phyloP scores from a whole-genome alignment of 2,329 filamentous ascomycete species.

The Xylaria sp. region DNA sequence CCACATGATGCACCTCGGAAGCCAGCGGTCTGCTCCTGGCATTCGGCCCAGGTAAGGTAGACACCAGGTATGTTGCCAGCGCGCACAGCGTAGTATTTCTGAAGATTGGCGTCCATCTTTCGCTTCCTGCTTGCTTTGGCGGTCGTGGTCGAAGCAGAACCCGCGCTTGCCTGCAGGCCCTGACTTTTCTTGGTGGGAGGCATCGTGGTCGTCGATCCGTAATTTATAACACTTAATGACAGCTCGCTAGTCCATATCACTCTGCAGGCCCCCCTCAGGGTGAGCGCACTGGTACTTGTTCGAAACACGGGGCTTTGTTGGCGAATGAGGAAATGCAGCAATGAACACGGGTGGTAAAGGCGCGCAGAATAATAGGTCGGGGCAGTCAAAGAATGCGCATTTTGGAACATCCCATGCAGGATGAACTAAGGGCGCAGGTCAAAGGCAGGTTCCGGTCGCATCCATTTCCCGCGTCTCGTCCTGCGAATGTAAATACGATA shows the following conservation, averaged over 20 bases:
- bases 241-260: slow-evolving; percentile 45
- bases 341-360: slow-evolving; percentile 35
- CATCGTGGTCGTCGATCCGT: slow-evolving; percentile 41
- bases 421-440: slow-evolving; percentile 37
- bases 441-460: slow-evolving; percentile 47
- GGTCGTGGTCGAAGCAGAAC: slow-evolving; percentile 19
- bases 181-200: slow-evolving; percentile 41
- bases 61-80: slow-evolving; percentile 68
- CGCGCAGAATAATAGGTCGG: slow-evolving; percentile 37
- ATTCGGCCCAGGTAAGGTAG: slow-evolving; percentile 71
- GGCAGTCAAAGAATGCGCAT: slow-evolving; percentile 48
- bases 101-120: slow-evolving; percentile 57
- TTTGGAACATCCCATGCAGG: slow-evolving; percentile 35
- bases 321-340: slow-evolving; percentile 21
- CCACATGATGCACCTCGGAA: slow-evolving; percentile 75
- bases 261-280: slow-evolving; percentile 32
- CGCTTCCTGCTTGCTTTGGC: slow-evolving; percentile 57
- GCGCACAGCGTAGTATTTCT: slow-evolving; percentile 73
- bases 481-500: slow-evolving; percentile 40
- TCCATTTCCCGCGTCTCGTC: slow-evolving; percentile 35
- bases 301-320: slow-evolving; percentile 46
- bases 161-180: slow-evolving; percentile 28
- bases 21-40: slow-evolving; percentile 68
- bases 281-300: slow-evolving; percentile 41
- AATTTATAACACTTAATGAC: slow-evolving; percentile 23